Evolutionary conservation across 2,329 filamentous ascomycete species (phyloP).

Genomic region (Dendrostoma leiphaemia): DNA sequence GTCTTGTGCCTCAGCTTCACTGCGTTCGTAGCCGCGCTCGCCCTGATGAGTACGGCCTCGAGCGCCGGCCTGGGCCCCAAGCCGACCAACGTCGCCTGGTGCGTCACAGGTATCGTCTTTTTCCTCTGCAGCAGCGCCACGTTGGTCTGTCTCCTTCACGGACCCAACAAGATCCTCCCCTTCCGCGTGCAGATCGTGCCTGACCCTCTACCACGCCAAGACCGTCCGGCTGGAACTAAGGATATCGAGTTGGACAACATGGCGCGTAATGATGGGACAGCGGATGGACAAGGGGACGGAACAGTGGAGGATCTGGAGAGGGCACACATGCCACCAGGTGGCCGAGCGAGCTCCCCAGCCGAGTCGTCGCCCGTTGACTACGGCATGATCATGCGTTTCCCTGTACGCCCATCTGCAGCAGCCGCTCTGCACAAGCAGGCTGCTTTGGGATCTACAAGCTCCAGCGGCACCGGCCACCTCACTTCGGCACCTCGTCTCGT

Average conservation of each 20-base stretch:
- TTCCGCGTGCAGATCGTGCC: too few species aligned
- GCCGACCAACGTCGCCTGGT: neutral
- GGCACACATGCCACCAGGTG: too few species aligned
- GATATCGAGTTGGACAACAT: conserved; percentile 3
- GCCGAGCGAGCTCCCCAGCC: too few species aligned
- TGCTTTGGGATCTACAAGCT: too few species aligned
- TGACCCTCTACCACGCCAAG: too few species aligned
- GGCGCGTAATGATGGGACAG: neutral
- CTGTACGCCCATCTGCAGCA: too few species aligned
- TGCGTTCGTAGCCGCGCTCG: neutral
- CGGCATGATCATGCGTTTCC: too few species aligned
- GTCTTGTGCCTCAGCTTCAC: neutral
- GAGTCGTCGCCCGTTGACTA: too few species aligned
- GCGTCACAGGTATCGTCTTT: neutral
- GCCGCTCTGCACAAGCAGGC: too few species aligned
- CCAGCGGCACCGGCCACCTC: too few species aligned
- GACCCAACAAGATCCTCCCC: neutral
- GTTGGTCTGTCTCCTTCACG: neutral
- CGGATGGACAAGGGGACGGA: neutral
- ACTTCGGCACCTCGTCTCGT: too few species aligned
- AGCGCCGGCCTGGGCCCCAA: neutral
- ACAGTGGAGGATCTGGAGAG: too few species aligned
- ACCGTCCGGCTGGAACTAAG: neutral
- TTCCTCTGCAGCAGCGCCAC: neutral
- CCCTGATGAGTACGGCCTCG: neutral